Conservation (phyloP, 768 basidiomycete genomes). For the Favolaschia claudopus region DNA sequence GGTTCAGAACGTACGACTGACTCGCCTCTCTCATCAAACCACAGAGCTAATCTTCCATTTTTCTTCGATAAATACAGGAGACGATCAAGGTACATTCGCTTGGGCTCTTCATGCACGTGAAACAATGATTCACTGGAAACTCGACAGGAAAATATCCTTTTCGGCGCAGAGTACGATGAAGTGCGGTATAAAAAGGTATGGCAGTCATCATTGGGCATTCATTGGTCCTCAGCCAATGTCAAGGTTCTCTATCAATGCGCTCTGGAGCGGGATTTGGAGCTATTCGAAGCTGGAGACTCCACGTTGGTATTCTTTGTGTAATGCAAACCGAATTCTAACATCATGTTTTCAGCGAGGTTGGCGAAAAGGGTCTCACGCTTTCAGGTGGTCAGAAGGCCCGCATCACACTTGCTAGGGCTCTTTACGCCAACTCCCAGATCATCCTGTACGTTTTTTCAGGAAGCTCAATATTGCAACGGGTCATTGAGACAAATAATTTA, state of each 20-base stretch:
- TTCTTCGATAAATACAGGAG: slow-evolving; percentile 40
- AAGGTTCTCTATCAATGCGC: slow-evolving; percentile 75
- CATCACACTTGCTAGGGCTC: slow-evolving; percentile 52
- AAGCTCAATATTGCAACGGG: not conserved
- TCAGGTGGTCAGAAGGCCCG: slow-evolving; percentile 55
- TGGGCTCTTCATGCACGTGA: not conserved
- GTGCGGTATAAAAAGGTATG: slow-evolving; percentile 70
- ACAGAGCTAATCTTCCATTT: not conserved
- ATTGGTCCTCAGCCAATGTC: not conserved
- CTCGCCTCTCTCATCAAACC: no score
- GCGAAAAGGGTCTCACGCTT: slow-evolving; percentile 61
- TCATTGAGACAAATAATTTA: not conserved
- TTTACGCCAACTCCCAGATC: slow-evolving; percentile 51
- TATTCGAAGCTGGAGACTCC: slow-evolving; percentile 72
- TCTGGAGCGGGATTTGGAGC: slow-evolving; percentile 73
- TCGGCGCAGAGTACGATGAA: slow-evolving; percentile 80
- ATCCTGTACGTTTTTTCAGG: slow-evolving; percentile 34
- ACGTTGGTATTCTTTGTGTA: slow-evolving; percentile 55
- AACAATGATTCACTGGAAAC: no score
- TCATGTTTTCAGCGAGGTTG: slow-evolving; percentile 40
- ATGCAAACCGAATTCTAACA: not conserved
- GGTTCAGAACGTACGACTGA: slow-evolving; percentile 79
- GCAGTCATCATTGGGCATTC: no score
- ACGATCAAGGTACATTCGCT: slow-evolving; percentile 62
- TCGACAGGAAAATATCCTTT: slow-evolving; percentile 86